Percentiles rank a stretch among this genome's conserved stretches.
These are phyloP conservation scores for Fusarium nurragi DNA, from an alignment of 2,329 filamentous ascomycete species.

Conservation along the genomic window DNA sequence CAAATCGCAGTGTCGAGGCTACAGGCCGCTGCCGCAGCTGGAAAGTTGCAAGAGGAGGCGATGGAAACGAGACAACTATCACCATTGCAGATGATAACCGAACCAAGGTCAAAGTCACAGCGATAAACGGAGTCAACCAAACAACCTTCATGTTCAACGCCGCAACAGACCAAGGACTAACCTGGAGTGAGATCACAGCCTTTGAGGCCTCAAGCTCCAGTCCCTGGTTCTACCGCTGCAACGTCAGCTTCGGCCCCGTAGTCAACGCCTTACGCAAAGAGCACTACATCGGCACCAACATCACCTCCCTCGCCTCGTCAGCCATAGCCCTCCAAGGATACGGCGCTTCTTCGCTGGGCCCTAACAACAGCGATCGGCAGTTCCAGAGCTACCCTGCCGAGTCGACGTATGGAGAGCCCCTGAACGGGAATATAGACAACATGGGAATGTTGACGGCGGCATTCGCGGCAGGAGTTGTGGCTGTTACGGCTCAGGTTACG, in stretches of 20 bases:
- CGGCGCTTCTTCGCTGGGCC: slow-evolving; percentile 29
- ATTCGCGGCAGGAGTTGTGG: slow-evolving; percentile 52
- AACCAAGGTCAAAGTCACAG: slow-evolving; percentile 18
- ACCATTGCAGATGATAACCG: slow-evolving; percentile 10
- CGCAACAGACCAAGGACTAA: slow-evolving; percentile 2
- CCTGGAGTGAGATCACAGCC: slow-evolving; percentile 36
- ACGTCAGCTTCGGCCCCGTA: slow-evolving; percentile 31
- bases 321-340: slow-evolving; percentile 41
- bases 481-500: slow-evolving; percentile 46
- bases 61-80: slow-evolving; percentile 28
- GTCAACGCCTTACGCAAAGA: slow-evolving; percentile 25
- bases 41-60: slow-evolving; percentile 29
- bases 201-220: slow-evolving; percentile 32
- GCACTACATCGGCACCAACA: slow-evolving; percentile 30
- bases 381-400: slow-evolving; percentile 55
- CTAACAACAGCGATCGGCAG: slow-evolving; percentile 23
- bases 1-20: slow-evolving; percentile 25
- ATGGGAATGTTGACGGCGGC: slow-evolving; percentile 52
- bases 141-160: slow-evolving; percentile 39
- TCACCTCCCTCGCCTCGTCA: slow-evolving; percentile 31
- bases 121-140: slow-evolving; percentile 25
- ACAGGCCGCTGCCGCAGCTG: slow-evolving; percentile 29
- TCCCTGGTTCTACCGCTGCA: slow-evolving; percentile 41
- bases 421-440: slow-evolving; percentile 41
- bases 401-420: slow-evolving; percentile 49